phyloP scores from a whole-genome alignment of 352 stramenopile species.

The Peronospora destructor region DNA sequence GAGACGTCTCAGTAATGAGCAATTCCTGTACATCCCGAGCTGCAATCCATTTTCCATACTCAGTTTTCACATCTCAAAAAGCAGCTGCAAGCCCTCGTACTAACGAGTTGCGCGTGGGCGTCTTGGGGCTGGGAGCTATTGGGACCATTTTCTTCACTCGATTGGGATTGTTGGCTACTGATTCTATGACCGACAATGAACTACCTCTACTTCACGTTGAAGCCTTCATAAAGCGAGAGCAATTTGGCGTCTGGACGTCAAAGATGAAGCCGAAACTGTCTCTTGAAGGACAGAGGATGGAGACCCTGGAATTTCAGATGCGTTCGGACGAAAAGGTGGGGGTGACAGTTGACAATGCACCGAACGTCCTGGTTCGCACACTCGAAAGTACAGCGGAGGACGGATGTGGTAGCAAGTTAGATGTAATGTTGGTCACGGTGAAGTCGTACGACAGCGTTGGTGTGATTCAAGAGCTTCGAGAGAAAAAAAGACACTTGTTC shows the following conservation, averaged over 20 bases:
- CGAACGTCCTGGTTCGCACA: constrained; percentile 32
- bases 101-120: constrained; percentile 33
- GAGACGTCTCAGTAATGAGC: too few species aligned
- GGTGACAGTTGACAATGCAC: constrained; percentile 10
- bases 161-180: constrained; percentile 27
- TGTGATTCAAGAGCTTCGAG: constrained; percentile 31
- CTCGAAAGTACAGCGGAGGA: constrained; percentile 9
- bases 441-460: constrained; percentile 57
- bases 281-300: constrained; percentile 2
- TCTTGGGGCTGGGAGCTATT: constrained; percentile 65
- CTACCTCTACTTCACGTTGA: constrained; percentile 24
- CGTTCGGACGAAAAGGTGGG: constrained; percentile 2
- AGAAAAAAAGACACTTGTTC: constrained; percentile 30
- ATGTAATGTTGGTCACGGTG: constrained; percentile 57
- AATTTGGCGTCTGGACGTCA: constrained; percentile 26
- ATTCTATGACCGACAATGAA: background rate
- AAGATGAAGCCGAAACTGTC: constrained; percentile 8
- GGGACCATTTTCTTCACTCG: constrained; percentile 68
- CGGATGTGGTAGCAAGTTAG: constrained; percentile 18
- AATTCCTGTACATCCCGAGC: background rate
- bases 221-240: constrained; percentile 44
- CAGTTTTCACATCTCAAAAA: background rate
- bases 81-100: background rate
- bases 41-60: constrained; percentile 5
- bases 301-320: constrained; percentile 15